These are phyloP conservation scores for Fraxinus americana DNA, from an alignment of 257 asterid species.

Conservation along the genomic window DNA sequence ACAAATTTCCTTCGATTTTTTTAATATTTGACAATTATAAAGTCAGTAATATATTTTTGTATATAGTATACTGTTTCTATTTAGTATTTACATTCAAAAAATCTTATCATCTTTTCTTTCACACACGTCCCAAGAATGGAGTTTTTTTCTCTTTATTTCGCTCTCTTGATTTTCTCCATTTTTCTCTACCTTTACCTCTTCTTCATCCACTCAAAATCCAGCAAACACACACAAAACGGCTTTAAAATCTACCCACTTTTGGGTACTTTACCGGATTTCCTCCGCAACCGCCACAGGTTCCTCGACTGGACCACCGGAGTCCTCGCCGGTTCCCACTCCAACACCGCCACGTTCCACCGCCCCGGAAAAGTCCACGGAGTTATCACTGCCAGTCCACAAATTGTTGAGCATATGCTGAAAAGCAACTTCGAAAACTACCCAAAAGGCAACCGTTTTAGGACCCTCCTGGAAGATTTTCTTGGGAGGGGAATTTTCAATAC, in stretches of 20 bases:
- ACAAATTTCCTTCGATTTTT: too few relatives aligned
- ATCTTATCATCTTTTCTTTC: neutral
- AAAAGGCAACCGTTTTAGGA: conserved; percentile 62
- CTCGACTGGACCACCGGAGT: conserved; percentile 72
- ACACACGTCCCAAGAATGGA: conserved; percentile 32
- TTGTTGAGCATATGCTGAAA: conserved; percentile 75
- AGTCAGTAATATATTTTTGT: neutral
- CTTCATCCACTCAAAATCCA: conserved; percentile 18
- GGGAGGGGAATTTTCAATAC: conserved; percentile 81
- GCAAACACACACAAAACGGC: conserved; percentile 33
- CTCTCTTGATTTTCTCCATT: conserved; percentile 33
- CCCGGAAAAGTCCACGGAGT: conserved; percentile 76
- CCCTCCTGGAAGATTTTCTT: conserved; percentile 65
- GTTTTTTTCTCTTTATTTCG: conserved; percentile 19
- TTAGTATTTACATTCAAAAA: neutral
- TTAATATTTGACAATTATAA: too few relatives aligned
- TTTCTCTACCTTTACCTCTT: conserved; percentile 28
- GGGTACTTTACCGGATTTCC: conserved; percentile 74
- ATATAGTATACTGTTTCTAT: neutral
- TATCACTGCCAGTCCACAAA: conserved; percentile 66
- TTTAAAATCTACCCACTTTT: conserved; percentile 61
- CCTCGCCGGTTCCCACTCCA: conserved; percentile 54
- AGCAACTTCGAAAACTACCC: conserved; percentile 76
- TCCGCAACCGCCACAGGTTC: conserved; percentile 83
- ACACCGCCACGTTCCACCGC: conserved; percentile 70